phyloP scores from a whole-genome alignment of 202 grass and related monocot species.

The Bolboschoenoplectus hybrid region DNA sequence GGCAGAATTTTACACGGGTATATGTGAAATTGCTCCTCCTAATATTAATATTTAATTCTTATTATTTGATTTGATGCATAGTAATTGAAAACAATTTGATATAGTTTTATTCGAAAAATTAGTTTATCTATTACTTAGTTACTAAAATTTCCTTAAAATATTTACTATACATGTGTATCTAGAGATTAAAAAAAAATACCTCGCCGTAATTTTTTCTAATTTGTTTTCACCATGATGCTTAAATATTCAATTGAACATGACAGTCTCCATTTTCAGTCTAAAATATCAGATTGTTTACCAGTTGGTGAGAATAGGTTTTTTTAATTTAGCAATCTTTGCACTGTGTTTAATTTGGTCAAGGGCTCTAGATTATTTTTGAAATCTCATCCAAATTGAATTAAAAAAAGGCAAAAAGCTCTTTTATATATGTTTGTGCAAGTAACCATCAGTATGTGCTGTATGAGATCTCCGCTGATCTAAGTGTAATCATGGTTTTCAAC shows the following conservation, averaged over 20 bases:
- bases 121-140: no score
- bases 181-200: not conserved
- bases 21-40: no score
- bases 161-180: no score
- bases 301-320: conserved; percentile 8
- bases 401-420: not conserved
- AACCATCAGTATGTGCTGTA: not conserved
- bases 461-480: not conserved
- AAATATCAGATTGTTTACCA: not conserved
- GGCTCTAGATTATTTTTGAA: not conserved
- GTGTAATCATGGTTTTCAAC: conserved; percentile 13
- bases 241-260: not conserved
- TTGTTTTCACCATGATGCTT: not conserved
- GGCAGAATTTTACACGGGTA: no score
- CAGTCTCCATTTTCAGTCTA: not conserved
- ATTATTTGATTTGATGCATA: no score
- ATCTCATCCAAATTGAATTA: not conserved
- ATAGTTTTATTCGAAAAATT: no score
- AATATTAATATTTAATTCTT: no score
- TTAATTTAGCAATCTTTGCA: not conserved
- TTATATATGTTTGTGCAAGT: conserved; percentile 1
- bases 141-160: no score
- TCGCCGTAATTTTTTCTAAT: not conserved
- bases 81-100: no score
- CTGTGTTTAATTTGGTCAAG: conserved; percentile 6